phyloP scores from a whole-genome alignment of 805 yeast species.

The Metschnikowia gelsemii region DNA sequence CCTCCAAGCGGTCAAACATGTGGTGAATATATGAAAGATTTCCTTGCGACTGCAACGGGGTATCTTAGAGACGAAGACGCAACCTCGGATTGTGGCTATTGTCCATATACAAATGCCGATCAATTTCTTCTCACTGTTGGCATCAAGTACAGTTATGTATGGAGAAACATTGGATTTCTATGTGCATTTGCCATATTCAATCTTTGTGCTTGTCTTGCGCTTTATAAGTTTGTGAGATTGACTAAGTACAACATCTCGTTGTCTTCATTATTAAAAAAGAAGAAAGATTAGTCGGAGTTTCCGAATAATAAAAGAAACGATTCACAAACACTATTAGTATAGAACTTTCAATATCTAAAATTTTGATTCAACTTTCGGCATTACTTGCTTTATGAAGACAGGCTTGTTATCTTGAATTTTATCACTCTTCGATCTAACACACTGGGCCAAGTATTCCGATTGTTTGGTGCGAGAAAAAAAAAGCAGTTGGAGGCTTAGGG shows the following conservation, averaged over 20 bases:
- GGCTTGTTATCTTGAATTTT: no score
- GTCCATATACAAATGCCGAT: slow-evolving; percentile 13
- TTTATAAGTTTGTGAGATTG: slow-evolving; percentile 16
- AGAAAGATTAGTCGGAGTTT: no score
- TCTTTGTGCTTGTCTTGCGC: slow-evolving; percentile 14
- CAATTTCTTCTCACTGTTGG: slow-evolving; percentile 13
- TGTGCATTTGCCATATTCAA: slow-evolving; percentile 16
- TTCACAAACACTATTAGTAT: no score
- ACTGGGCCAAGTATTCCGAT: no score
- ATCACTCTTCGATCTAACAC: no score
- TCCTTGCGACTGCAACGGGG: slow-evolving; percentile 11
- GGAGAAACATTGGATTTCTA: slow-evolving; percentile 20
- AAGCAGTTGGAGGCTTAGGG: no score
- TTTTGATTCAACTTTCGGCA: no score
- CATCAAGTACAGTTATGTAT: slow-evolving; percentile 14
- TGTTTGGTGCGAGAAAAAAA: no score
- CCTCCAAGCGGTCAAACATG: slow-evolving; percentile 43
- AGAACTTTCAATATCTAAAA: no score
- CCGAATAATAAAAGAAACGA: no score
- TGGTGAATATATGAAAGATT: slow-evolving; percentile 14
- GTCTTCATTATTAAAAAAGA: slow-evolving; percentile 8
- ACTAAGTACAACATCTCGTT: slow-evolving; percentile 10
- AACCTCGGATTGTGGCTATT: slow-evolving; percentile 16
- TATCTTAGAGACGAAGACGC: slow-evolving; percentile 15
- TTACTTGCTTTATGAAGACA: no score